These are phyloP conservation scores for Vigna hirtella DNA, from an alignment of 306 rosid genomes.

Conservation along the genomic window DNA sequence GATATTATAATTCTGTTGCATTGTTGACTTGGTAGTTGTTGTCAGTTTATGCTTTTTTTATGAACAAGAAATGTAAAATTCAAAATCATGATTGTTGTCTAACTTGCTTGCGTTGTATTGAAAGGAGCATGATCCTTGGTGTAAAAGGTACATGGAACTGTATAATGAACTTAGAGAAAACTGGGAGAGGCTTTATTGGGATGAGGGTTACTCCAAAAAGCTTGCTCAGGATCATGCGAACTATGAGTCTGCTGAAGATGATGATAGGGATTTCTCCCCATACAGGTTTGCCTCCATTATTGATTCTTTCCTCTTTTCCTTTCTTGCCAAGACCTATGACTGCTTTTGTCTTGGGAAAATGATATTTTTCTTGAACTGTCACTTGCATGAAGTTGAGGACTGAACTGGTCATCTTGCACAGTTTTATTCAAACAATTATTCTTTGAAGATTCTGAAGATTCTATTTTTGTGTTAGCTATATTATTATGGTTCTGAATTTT, in stretches of 20 bases:
- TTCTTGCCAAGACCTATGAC: background rate
- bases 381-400: slow-evolving; percentile 27
- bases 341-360: slow-evolving; percentile 8
- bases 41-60: slow-evolving; percentile 16
- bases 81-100: slow-evolving; percentile 29
- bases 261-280: slow-evolving; percentile 86
- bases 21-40: slow-evolving; percentile 39
- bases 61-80: background rate
- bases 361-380: background rate
- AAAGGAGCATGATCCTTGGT: slow-evolving; percentile 98
- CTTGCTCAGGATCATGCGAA: slow-evolving; percentile 92
- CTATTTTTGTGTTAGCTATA: slow-evolving; percentile 2
- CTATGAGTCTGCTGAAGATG: slow-evolving; percentile 93
- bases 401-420: slow-evolving; percentile 14
- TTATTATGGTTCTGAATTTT: background rate
- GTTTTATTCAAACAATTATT: slow-evolving; percentile 14
- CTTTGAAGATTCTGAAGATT: slow-evolving; percentile 24
- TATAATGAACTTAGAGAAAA: slow-evolving; percentile 94
- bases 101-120: slow-evolving; percentile 36
- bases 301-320: background rate
- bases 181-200: slow-evolving; percentile 99
- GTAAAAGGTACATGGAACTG: slow-evolving; percentile 88
- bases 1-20: background rate
- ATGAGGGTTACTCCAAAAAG: slow-evolving; percentile 90
- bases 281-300: slow-evolving; percentile 63